These are phyloP conservation scores for Penicillium salamii DNA, from an alignment of 495 filamentous ascomycete genomes.

Conservation along the genomic window DNA sequence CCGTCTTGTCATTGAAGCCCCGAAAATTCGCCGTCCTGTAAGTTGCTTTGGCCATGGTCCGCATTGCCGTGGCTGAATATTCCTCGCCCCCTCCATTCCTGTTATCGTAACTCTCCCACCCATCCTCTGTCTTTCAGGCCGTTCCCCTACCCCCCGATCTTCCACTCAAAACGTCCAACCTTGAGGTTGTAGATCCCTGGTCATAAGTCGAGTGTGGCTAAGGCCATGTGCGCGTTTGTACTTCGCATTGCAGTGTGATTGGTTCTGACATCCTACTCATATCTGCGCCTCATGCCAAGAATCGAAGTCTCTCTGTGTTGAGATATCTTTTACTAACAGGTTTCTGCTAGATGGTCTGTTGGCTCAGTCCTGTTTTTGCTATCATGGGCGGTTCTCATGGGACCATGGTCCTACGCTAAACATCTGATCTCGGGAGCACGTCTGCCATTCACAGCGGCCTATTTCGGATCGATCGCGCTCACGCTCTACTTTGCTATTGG, in stretches of 20 bases:
- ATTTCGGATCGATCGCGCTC: constrained; percentile 90
- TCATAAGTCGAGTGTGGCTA: constrained; percentile 20
- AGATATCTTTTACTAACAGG: constrained; percentile 22
- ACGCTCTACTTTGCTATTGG: constrained; percentile 90
- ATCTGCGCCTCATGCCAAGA: constrained; percentile 27
- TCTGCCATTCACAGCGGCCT: constrained; percentile 91
- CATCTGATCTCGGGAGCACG: constrained; percentile 84
- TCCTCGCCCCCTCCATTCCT: neutral
- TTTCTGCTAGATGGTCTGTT: constrained; percentile 77
- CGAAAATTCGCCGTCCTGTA: constrained; percentile 96
- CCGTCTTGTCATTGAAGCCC: constrained; percentile 71
- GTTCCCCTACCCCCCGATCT: constrained; percentile 8
- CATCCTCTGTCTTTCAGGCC: neutral
- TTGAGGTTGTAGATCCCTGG: constrained; percentile 12
- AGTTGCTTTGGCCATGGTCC: constrained; percentile 44
- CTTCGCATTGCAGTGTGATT: constrained; percentile 3
- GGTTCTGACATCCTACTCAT: constrained; percentile 6
- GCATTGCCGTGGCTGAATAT: neutral
- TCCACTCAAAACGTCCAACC: constrained; percentile 9
- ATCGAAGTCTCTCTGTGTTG: constrained; percentile 4
- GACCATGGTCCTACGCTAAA: constrained; percentile 73
- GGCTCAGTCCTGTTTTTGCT: constrained; percentile 86
- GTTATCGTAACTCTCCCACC: constrained; percentile 1
- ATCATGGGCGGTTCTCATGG: constrained; percentile 94
- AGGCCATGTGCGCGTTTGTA: constrained; percentile 23